Evolutionary conservation across 108 stramenopile genomes (phyloP).

Genomic region (Mayamaea pseudoterrestris): DNA sequence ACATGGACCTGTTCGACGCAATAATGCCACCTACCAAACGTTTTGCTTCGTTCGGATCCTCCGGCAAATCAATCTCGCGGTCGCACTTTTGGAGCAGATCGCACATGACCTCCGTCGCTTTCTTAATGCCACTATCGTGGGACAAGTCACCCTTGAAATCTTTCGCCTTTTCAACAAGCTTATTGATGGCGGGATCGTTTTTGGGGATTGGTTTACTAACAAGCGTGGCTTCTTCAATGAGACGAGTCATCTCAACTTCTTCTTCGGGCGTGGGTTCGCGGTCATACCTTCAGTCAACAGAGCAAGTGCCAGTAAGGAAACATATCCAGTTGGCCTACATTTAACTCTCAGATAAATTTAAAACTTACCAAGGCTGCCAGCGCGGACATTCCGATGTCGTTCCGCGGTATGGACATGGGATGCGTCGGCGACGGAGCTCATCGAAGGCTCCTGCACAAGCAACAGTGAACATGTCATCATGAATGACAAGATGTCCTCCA

Average conservation of each 20-base stretch:
- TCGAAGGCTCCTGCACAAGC: constrained; percentile 57
- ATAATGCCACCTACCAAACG: constrained; percentile 39
- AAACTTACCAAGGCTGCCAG: constrained; percentile 15
- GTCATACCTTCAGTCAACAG: constrained; percentile 5
- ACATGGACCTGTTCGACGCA: constrained; percentile 21
- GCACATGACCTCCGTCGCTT: background rate
- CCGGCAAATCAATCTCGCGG: constrained; percentile 31
- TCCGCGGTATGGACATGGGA: constrained; percentile 14
- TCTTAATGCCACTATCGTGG: constrained; percentile 1
- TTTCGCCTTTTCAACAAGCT: constrained; percentile 24
- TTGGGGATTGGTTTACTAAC: constrained; percentile 7
- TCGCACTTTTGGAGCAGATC: constrained; percentile 1
- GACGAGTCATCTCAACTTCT: constrained; percentile 45
- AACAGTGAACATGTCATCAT: constrained; percentile 27
- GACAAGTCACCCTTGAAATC: constrained; percentile 25
- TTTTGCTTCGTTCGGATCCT: constrained; percentile 34
- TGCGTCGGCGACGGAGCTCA: constrained; percentile 27
- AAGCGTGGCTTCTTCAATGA: constrained; percentile 19
- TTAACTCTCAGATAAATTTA: background rate
- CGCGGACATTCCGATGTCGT: constrained; percentile 11
- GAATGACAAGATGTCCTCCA: constrained; percentile 43
- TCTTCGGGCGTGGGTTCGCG: constrained; percentile 50
- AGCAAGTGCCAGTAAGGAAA: background rate
- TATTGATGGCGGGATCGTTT: constrained; percentile 13
- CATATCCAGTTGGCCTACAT: background rate